Conservation (phyloP, 176 grass and related monocot genomes). For the Luzula sylvatica region DNA sequence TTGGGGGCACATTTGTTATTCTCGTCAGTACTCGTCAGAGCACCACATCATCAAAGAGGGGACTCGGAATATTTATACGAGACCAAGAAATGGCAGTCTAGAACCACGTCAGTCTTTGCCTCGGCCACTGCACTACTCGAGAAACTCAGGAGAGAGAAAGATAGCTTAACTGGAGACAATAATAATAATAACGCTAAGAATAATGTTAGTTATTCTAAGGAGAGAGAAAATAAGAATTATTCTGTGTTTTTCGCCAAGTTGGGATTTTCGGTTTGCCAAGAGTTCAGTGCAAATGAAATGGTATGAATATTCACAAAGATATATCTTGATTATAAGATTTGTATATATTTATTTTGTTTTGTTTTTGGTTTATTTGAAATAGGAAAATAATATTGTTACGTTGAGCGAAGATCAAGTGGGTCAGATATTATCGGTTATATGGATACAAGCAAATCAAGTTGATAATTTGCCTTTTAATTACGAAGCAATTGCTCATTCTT, state of each 20-base stretch:
- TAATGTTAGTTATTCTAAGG: conserved; percentile 36
- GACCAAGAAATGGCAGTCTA: conserved; percentile 86
- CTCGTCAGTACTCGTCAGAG: conserved; percentile 59
- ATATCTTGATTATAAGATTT: background rate
- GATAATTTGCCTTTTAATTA: conserved; percentile 91
- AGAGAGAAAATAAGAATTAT: conserved; percentile 39
- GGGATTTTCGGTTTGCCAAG: conserved; percentile 71
- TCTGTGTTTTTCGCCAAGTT: conserved; percentile 71
- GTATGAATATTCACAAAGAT: background rate
- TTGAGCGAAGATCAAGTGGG: conserved; percentile 84
- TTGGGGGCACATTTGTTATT: conserved; percentile 87
- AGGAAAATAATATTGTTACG: conserved; percentile 54
- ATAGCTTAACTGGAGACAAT: conserved; percentile 60
- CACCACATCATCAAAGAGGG: conserved; percentile 49
- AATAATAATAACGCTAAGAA: conserved; percentile 36
- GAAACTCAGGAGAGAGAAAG: conserved; percentile 93
- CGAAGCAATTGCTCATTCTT: conserved; percentile 88
- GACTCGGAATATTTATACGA: conserved; percentile 87
- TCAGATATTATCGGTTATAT: conserved; percentile 78
- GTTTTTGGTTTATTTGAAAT: conserved; percentile 1
- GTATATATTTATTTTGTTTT: background rate
- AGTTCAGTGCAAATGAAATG: conserved; percentile 41
- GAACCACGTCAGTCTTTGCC: conserved; percentile 85
- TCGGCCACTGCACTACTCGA: conserved; percentile 95
- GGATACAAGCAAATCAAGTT: conserved; percentile 70